Evolutionary conservation across 2,329 filamentous ascomycete species (phyloP).

Genomic region (Neopestalotiopsis sp.): DNA sequence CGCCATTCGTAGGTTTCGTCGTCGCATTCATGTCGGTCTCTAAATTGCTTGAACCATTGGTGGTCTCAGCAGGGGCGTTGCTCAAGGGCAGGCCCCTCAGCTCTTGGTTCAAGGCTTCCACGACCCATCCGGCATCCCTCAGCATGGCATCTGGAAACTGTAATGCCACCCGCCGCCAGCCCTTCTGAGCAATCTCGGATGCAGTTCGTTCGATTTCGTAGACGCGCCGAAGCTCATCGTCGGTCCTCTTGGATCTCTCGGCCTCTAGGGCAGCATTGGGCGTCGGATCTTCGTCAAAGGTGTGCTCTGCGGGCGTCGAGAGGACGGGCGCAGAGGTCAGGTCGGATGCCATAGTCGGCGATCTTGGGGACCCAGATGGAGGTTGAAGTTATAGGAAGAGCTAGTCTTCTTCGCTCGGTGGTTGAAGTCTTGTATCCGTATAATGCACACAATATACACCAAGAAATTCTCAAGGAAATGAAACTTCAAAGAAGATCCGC

Average conservation of each 20-base stretch:
- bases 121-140: constrained; percentile 81
- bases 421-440: neutral
- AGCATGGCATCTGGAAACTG: constrained; percentile 97
- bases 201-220: constrained; percentile 89
- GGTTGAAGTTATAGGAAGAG: neutral
- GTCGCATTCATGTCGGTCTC: constrained; percentile 20
- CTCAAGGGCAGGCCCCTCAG: constrained; percentile 31
- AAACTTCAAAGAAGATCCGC: neutral
- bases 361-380: neutral
- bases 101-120: constrained; percentile 60
- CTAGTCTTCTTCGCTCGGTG: neutral
- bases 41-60: constrained; percentile 18
- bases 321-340: constrained; percentile 63
- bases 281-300: constrained; percentile 58
- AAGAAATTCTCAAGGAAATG: neutral
- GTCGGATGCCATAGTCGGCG: constrained; percentile 33
- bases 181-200: constrained; percentile 72
- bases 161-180: constrained; percentile 81
- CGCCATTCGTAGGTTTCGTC: neutral
- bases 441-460: neutral
- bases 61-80: neutral
- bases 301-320: constrained; percentile 66
- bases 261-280: constrained; percentile 30
- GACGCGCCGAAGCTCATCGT: constrained; percentile 74
- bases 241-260: constrained; percentile 44